phyloP scores from a whole-genome alignment of 306 rosid genomes.

The Nissolia schottii region DNA sequence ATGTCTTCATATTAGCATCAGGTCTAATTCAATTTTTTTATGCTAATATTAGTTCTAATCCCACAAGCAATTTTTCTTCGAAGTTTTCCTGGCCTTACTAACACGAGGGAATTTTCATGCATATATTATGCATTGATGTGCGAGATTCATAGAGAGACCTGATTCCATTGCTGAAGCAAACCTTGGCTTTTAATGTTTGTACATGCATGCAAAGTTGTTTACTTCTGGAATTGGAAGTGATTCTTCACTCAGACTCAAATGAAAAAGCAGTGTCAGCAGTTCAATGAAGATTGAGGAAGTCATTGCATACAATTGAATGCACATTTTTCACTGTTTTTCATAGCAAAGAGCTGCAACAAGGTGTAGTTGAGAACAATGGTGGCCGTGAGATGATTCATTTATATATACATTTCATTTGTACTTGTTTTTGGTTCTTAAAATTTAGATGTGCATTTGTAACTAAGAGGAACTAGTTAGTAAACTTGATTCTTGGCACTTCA shows the following conservation, averaged over 20 bases:
- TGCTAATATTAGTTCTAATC: slow-evolving; percentile 20
- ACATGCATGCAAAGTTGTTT: background rate
- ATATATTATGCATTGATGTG: slow-evolving; percentile 11
- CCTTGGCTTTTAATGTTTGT: background rate
- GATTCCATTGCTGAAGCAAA: slow-evolving; percentile 17
- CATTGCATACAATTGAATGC: background rate
- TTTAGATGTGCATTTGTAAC: slow-evolving; percentile 24
- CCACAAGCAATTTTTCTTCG: slow-evolving; percentile 20
- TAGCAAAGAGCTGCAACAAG: slow-evolving; percentile 6
- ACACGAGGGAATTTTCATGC: slow-evolving; percentile 26
- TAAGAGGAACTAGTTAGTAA: background rate
- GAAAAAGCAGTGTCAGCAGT: slow-evolving; percentile 5
- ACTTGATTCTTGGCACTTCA: background rate
- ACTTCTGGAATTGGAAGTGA: slow-evolving; percentile 14
- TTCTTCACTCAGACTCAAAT: background rate
- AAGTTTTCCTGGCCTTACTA: slow-evolving; percentile 9
- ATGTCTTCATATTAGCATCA: slow-evolving; percentile 15
- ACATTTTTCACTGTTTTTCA: background rate
- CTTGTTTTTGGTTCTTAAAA: background rate
- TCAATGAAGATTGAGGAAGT: slow-evolving; percentile 20
- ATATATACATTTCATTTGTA: background rate
- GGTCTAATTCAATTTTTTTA: slow-evolving; percentile 19
- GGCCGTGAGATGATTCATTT: slow-evolving; percentile 10
- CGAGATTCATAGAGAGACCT: background rate
- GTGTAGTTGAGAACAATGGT: slow-evolving; percentile 15